Evolutionary conservation across 129 eudicot genomes (phyloP).

Genomic region (Silybum marianum): DNA sequence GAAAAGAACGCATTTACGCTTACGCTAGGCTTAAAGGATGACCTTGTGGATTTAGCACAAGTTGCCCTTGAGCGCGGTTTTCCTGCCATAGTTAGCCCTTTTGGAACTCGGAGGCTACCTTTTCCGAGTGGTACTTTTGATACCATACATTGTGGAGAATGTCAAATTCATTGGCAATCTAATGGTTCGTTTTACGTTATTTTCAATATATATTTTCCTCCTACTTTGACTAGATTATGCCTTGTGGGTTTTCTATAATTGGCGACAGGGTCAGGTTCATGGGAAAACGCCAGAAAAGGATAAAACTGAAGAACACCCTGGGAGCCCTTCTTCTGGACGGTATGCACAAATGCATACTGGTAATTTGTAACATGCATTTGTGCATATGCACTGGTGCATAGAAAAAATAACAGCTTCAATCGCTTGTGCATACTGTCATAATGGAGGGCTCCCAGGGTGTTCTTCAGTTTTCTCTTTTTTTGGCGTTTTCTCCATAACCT

Average conservation of each 20-base stretch:
- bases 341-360: too few relatives aligned
- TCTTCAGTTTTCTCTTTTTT: too few relatives aligned
- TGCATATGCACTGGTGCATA: too few relatives aligned
- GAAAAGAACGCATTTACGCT: constrained; percentile 75
- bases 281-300: too few relatives aligned
- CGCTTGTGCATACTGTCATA: too few relatives aligned
- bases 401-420: too few relatives aligned
- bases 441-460: too few relatives aligned
- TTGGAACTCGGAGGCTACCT: constrained; percentile 75
- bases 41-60: constrained; percentile 85
- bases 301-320: too few relatives aligned
- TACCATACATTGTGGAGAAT: constrained; percentile 89
- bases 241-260: background rate
- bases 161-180: constrained; percentile 84
- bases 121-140: constrained; percentile 97
- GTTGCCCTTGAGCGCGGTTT: constrained; percentile 96
- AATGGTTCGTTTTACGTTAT: constrained; percentile 48
- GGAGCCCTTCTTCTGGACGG: too few relatives aligned
- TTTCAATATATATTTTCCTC: background rate
- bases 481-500: too few relatives aligned
- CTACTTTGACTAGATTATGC: constrained; percentile 3
- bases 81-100: constrained; percentile 77
- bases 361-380: too few relatives aligned
- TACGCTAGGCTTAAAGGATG: constrained; percentile 86
- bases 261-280: too few relatives aligned